Percentiles rank a stretch among this genome's conserved stretches.
Evolutionary conservation across 2,329 filamentous ascomycete genomes (phyloP).

Genomic region (Graphilbum ipis-grandicollis): DNA sequence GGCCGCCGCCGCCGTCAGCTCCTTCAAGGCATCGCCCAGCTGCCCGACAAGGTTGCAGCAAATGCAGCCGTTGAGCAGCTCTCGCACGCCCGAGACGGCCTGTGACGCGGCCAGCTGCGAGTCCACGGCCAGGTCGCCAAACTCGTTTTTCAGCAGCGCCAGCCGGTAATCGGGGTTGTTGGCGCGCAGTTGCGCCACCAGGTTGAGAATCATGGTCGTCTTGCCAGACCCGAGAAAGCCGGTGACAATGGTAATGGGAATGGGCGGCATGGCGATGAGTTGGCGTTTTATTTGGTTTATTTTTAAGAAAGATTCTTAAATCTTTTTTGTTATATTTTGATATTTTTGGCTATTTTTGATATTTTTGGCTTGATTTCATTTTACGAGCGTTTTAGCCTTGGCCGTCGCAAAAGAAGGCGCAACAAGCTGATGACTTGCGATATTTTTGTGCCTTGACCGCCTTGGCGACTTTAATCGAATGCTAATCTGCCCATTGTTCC

Average conservation of each 20-base stretch:
- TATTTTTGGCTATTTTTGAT: no score
- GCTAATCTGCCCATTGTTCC: no score
- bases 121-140: conserved; percentile 86
- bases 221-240: conserved; percentile 94
- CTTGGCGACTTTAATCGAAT: no score
- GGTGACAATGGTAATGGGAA: conserved; percentile 86
- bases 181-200: conserved; percentile 75
- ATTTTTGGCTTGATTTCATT: no score
- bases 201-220: conserved; percentile 86
- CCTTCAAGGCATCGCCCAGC: conserved; percentile 60
- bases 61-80: conserved; percentile 93
- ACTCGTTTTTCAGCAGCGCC: conserved; percentile 94
- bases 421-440: no score
- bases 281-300: no score
- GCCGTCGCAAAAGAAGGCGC: no score
- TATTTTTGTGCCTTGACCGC: no score
- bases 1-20: conserved; percentile 39
- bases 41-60: conserved; percentile 97
- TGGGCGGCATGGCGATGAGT: conserved; percentile 37
- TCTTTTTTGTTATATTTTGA: no score
- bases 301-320: no score
- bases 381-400: no score
- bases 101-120: conserved; percentile 71
- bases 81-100: conserved; percentile 76
- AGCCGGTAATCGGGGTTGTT: conserved; percentile 62